These are phyloP conservation scores for Ophiostoma perfectum DNA, from an alignment of 2,329 filamentous ascomycete genomes.

Conservation along the genomic window DNA sequence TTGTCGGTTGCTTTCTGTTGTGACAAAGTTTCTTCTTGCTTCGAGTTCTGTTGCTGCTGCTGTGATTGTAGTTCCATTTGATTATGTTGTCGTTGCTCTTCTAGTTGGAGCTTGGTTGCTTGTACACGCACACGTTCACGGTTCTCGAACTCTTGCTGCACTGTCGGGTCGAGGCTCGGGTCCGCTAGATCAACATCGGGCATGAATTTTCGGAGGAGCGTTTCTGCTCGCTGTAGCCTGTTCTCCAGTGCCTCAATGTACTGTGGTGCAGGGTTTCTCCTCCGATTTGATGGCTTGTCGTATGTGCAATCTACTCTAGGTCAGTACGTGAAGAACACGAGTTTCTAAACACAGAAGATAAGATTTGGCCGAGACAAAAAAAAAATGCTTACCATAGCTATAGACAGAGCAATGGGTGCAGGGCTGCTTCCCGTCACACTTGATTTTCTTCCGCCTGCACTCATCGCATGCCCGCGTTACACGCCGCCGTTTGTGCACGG, in stretches of 20 bases:
- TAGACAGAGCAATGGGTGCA: conserved; percentile 97
- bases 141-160: conserved; percentile 62
- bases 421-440: conserved; percentile 79
- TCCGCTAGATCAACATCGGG: conserved; percentile 83
- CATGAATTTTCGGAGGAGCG: conserved; percentile 69
- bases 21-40: background rate
- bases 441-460: conserved; percentile 80
- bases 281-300: conserved; percentile 87
- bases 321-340: background rate
- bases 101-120: conserved; percentile 39
- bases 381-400: conserved; percentile 63
- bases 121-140: conserved; percentile 49
- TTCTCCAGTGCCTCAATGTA: conserved; percentile 87
- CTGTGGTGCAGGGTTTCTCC: conserved; percentile 84
- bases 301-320: conserved; percentile 73
- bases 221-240: conserved; percentile 76
- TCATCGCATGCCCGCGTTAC: conserved; percentile 79
- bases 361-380: background rate
- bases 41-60: conserved; percentile 33
- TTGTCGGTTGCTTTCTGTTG: background rate
- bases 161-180: conserved; percentile 70
- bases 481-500: conserved; percentile 69
- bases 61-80: conserved; percentile 32
- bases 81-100: conserved; percentile 37
- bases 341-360: too few relatives aligned